Base-by-base conservation (phyloP, 208 protist genomes). In the Trypanosoma avium region DNA sequence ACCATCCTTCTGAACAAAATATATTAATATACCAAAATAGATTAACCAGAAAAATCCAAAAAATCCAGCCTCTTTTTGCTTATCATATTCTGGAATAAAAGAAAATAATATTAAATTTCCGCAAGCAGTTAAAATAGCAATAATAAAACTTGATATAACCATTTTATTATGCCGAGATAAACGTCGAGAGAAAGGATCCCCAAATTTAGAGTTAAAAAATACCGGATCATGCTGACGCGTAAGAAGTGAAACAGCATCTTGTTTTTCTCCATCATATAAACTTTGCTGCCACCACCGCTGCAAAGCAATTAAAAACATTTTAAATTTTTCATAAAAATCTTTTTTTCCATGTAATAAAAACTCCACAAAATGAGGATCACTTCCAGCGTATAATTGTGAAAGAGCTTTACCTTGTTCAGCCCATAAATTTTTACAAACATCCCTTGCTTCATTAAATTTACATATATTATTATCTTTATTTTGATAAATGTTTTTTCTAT, bases 241-340 rank as follows among this genome's bases (percentile, higher is more conserved):
- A 13, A 93, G 9, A 2, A 95, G 70, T 26, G 84, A 84, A 24
- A 93, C 62, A 10, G 69, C 76, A 54, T 95, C 89, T 64, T 95
- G 89, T 65, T 93, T 93, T 2, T 52, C 52, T 12, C 89, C 89
- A 48, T 95, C 89, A 26, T 69, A 77, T 69, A 95, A 93, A 60
- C 92, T 91, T 60, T 95, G 84, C 43, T 84, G 77, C 29, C 70
- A 81, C 79, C 81, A 95, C 9, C 89, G 86, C 0, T 64, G 65
- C n/a, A 82, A 49, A 29, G 86, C 73, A 48, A 93, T 15, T n/a
- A 63, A 38, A 4, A 66, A 70, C 50, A 74, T 81, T 27, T 61
- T 15, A 21, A 65, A 40, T 27, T 13, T 33, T 19, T 45, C 43
- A 35, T 30, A 40, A 13, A 40, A 32, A 33, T 63, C 46, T 49